Conservation (phyloP, 1,139 yeast species). For the Suhomyces kunorum region DNA sequence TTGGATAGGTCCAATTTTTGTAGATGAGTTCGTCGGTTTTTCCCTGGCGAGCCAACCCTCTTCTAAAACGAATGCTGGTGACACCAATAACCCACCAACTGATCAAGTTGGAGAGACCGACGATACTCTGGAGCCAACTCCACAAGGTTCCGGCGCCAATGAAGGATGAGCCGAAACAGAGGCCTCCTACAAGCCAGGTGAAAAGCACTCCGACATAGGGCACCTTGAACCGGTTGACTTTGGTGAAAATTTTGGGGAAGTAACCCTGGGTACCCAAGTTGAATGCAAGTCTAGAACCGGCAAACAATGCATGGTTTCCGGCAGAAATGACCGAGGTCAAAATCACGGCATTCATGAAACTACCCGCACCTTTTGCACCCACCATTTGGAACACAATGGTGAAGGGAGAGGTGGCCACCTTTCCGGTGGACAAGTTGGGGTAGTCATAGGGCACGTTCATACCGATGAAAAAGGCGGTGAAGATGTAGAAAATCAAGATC, state of each 20-base stretch:
- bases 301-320: conserved; percentile 47
- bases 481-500: conserved; percentile 40
- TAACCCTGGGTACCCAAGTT: conserved; percentile 45
- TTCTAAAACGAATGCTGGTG: conserved; percentile 41
- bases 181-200: conserved; percentile 46
- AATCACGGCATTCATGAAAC: conserved; percentile 48
- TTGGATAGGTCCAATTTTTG: conserved; percentile 46
- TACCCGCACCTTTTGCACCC: conserved; percentile 47
- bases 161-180: conserved; percentile 47
- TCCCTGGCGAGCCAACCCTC: conserved; percentile 39
- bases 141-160: conserved; percentile 47
- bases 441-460: conserved; percentile 46
- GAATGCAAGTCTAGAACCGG: conserved; percentile 46
- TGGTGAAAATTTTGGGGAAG: conserved; percentile 38
- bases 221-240: conserved; percentile 35
- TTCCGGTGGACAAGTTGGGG: conserved; percentile 40
- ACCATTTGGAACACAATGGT: conserved; percentile 61
- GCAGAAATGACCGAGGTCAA: conserved; percentile 49
- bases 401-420: conserved; percentile 61
- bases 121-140: conserved; percentile 47
- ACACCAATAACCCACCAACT: conserved; percentile 47
- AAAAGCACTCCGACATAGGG: conserved; percentile 44
- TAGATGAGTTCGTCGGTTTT: conserved; percentile 37
- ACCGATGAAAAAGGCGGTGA: conserved; percentile 47
- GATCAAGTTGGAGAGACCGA: conserved; percentile 46